Conservation (phyloP, 1,284 basidiomycete genomes). For the Chalciporus sp. region DNA sequence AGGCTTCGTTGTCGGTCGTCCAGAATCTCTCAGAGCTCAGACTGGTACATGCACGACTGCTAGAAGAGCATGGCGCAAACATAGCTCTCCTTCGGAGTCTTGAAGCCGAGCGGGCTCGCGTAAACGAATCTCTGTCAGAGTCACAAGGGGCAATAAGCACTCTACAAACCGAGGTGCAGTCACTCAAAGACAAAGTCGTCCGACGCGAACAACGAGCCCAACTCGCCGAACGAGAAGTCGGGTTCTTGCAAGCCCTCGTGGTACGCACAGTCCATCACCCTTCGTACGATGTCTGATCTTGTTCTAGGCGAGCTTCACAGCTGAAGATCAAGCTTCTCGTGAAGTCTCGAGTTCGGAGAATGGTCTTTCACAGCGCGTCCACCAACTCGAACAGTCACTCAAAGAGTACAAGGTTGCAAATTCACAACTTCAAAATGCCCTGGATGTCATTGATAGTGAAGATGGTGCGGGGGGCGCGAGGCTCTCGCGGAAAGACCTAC, state of each 20-base stretch:
- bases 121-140: constrained; percentile 40
- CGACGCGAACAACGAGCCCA: constrained; percentile 48
- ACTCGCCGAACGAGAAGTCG: constrained; percentile 60
- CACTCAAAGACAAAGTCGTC: constrained; percentile 44
- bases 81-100: constrained; percentile 50
- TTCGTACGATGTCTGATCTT: background rate
- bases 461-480: constrained; percentile 27
- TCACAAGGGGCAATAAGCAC: constrained; percentile 36
- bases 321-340: constrained; percentile 47
- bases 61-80: constrained; percentile 65
- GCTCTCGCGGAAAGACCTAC: constrained; percentile 40
- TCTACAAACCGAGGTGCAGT: constrained; percentile 40
- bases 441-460: constrained; percentile 43
- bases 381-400: constrained; percentile 60
- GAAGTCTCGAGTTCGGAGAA: constrained; percentile 18
- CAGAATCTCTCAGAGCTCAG: constrained; percentile 60
- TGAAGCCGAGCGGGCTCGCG: constrained; percentile 50
- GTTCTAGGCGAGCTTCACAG: constrained; percentile 58
- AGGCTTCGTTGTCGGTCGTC: constrained; percentile 53
- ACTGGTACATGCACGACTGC: constrained; percentile 57
- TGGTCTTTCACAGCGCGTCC: constrained; percentile 44
- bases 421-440: constrained; percentile 44
- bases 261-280: constrained; percentile 40
- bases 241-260: constrained; percentile 63
- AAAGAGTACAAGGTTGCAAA: constrained; percentile 56